These are phyloP conservation scores for Paecilomyces niveus DNA, from an alignment of 2,329 filamentous ascomycete genomes.

Conservation along the genomic window DNA sequence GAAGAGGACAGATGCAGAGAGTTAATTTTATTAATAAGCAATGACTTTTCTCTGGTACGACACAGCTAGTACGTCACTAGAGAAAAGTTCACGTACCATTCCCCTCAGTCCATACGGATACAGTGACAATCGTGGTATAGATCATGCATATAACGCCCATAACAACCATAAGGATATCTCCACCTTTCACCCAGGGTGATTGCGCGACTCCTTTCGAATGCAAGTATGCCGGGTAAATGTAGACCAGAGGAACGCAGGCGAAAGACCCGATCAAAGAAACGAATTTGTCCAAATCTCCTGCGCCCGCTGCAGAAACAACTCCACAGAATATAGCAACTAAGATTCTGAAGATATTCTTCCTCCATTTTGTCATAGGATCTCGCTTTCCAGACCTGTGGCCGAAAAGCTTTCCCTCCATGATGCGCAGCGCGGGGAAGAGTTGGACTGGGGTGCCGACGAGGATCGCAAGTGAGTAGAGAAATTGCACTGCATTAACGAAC, in stretches of 20 bases:
- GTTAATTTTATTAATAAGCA: not conserved
- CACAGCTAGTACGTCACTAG: not conserved
- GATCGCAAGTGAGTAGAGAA: slow-evolving; percentile 97
- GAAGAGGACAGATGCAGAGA: not conserved
- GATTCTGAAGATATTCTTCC: slow-evolving; percentile 97
- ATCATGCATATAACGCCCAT: slow-evolving; percentile 61
- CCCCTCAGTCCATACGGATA: slow-evolving; percentile 24
- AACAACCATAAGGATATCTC: slow-evolving; percentile 57
- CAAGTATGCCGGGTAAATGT: slow-evolving; percentile 85
- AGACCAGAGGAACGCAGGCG: slow-evolving; percentile 93
- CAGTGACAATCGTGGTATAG: slow-evolving; percentile 61
- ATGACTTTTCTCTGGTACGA: not conserved
- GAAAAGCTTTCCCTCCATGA: slow-evolving; percentile 90
- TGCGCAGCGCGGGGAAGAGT: slow-evolving; percentile 95
- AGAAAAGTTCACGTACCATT: not conserved
- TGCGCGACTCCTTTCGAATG: slow-evolving; percentile 56
- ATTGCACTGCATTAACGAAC: slow-evolving; percentile 90
- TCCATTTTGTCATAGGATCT: slow-evolving; percentile 98
- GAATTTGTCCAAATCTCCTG: slow-evolving; percentile 93
- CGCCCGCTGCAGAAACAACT: slow-evolving; percentile 82
- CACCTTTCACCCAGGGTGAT: slow-evolving; percentile 47
- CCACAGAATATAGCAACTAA: slow-evolving; percentile 83
- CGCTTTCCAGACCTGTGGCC: slow-evolving; percentile 91
- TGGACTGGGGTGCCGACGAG: slow-evolving; percentile 90
- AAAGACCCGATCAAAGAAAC: slow-evolving; percentile 95